Conservation (phyloP, 164 flowering plant species). For the Tetrastigma voinierianum region DNA sequence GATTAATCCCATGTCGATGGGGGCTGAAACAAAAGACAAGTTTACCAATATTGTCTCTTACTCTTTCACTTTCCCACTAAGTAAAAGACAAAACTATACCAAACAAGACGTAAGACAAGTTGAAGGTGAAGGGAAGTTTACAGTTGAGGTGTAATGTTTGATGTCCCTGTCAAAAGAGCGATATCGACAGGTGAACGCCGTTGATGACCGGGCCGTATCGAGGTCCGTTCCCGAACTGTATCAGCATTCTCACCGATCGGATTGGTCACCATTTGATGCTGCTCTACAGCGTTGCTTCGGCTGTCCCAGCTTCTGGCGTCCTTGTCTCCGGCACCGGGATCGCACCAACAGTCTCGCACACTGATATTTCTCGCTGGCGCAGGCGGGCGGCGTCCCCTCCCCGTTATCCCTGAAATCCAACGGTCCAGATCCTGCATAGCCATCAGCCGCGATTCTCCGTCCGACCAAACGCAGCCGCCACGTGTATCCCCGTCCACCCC, state of each 20-base stretch:
- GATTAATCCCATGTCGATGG: no score
- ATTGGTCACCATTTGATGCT: conserved; percentile 41
- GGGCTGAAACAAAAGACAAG: no score
- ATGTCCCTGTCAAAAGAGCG: conserved; percentile 47
- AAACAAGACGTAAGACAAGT: no score
- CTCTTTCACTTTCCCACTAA: no score
- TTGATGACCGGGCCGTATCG: conserved; percentile 20
- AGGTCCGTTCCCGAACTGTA: conserved; percentile 53
- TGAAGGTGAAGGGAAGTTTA: no score
- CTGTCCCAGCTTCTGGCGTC: conserved; percentile 45
- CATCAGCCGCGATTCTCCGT: conserved; percentile 30
- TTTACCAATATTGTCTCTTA: no score
- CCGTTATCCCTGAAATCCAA: conserved; percentile 44
- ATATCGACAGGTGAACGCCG: conserved; percentile 37
- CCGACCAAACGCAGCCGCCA: conserved; percentile 38
- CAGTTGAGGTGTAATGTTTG: conserved; percentile 18
- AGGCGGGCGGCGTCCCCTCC: conserved; percentile 46
- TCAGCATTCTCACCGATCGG: conserved; percentile 44
- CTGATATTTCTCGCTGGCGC: conserved; percentile 34
- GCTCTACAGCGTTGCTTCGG: conserved; percentile 50
- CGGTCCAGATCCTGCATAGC: conserved; percentile 8
- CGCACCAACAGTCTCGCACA: conserved; percentile 40
- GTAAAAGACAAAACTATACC: no score
- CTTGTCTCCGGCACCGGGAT: conserved; percentile 46
- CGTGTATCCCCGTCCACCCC: conserved; percentile 47